Evolutionary conservation across 176 grass and related monocot genomes (phyloP).

Genomic region (Puya raimondii): DNA sequence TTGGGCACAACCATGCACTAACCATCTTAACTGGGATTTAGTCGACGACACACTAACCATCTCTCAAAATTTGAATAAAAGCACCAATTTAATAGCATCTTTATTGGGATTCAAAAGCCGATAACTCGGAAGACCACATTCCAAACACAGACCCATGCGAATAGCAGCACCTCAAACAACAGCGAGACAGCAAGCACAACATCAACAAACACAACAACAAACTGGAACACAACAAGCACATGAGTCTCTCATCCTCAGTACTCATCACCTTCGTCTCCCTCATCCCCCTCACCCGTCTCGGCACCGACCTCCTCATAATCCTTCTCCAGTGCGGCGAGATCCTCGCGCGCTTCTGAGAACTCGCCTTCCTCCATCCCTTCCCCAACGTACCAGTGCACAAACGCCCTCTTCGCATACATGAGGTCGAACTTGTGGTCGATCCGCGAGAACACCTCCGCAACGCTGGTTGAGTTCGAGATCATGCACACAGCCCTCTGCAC

Average conservation of each 20-base stretch:
- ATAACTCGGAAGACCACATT: neutral
- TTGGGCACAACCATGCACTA: too few relatives aligned
- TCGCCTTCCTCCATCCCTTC: conserved; percentile 48
- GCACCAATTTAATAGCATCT: too few relatives aligned
- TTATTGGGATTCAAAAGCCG: too few relatives aligned
- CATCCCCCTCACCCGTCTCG: conserved; percentile 31
- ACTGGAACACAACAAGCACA: neutral
- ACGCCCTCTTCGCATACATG: conserved; percentile 77
- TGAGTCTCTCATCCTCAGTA: conserved; percentile 6
- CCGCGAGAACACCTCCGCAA: conserved; percentile 70
- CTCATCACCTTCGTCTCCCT: conserved; percentile 32
- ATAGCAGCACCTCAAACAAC: neutral
- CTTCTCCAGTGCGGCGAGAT: conserved; percentile 39
- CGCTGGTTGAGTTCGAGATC: conserved; percentile 86
- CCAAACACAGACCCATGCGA: neutral
- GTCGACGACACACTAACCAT: too few relatives aligned
- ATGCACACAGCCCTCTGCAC: conserved; percentile 76
- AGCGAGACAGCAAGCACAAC: neutral
- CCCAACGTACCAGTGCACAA: conserved; percentile 44
- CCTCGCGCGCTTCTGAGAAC: conserved; percentile 40
- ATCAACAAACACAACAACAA: neutral
- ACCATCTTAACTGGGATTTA: too few relatives aligned
- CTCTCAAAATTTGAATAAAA: too few relatives aligned
- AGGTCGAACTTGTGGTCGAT: conserved; percentile 88
- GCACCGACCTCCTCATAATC: conserved; percentile 42